Conservation (phyloP, 2,329 filamentous ascomycete species). For the Helminthosporium solani region DNA sequence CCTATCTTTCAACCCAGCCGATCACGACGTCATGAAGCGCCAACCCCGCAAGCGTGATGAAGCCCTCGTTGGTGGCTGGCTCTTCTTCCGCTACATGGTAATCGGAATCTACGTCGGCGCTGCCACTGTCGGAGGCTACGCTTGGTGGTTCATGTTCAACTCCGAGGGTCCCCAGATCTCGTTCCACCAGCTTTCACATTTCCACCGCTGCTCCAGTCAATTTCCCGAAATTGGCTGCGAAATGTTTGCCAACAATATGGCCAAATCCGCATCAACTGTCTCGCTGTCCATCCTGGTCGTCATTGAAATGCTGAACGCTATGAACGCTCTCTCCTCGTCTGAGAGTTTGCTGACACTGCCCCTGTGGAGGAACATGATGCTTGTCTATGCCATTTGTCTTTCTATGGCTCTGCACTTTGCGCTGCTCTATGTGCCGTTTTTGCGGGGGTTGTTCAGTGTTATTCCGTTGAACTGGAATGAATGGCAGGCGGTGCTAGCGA, state of each 20-base stretch:
- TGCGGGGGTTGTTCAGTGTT: slow-evolving; percentile 89
- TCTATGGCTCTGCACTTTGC: slow-evolving; percentile 96
- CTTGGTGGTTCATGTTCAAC: slow-evolving; percentile 99
- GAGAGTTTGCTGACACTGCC: slow-evolving; percentile 91
- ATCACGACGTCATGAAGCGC: slow-evolving; percentile 96
- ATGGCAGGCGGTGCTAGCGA: slow-evolving; percentile 86
- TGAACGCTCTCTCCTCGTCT: slow-evolving; percentile 95
- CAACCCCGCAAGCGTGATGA: slow-evolving; percentile 90
- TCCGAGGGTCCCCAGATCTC: slow-evolving; percentile 83
- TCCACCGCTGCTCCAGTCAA: slow-evolving; percentile 84
- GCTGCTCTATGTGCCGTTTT: slow-evolving; percentile 85
- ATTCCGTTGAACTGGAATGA: slow-evolving; percentile 80
- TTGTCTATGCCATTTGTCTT: slow-evolving; percentile 88
- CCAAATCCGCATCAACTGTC: slow-evolving; percentile 88
- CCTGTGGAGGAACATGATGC: slow-evolving; percentile 98
- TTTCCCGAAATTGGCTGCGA: slow-evolving; percentile 89
- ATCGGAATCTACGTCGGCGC: slow-evolving; percentile 93
- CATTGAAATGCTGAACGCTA: slow-evolving; percentile 99
- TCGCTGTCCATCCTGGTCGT: slow-evolving; percentile 90
- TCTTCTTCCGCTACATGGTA: slow-evolving; percentile 96
- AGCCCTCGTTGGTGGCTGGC: slow-evolving; percentile 86
- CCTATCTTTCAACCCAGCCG: slow-evolving; percentile 96
- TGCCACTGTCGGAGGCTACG: slow-evolving; percentile 93
- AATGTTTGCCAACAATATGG: slow-evolving; percentile 85
- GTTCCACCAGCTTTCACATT: slow-evolving; percentile 86